Evolutionary conservation across 305 asterid species (phyloP).

Genomic region (Fraxinus velutina): DNA sequence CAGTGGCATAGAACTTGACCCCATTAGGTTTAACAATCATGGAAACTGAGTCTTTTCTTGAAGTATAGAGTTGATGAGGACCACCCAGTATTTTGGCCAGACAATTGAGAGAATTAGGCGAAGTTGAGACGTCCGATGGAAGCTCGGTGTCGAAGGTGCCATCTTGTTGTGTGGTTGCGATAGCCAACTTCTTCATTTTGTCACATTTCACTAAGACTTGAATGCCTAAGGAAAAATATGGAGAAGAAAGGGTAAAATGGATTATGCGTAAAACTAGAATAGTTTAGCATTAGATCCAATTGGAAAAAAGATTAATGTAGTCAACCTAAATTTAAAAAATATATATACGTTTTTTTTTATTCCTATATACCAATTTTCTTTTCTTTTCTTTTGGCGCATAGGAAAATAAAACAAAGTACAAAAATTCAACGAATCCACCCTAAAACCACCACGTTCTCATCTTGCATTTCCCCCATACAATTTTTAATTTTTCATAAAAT

Average conservation of each 20-base stretch:
- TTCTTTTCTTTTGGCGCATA: no score
- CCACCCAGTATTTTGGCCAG: conserved; percentile 78
- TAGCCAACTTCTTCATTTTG: conserved; percentile 39
- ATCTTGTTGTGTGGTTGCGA: conserved; percentile 50
- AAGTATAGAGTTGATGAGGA: conserved; percentile 44
- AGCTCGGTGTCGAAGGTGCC: conserved; percentile 53
- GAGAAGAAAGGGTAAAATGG: neutral
- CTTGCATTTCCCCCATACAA: no score
- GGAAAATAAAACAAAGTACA: no score
- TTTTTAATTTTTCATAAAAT: no score
- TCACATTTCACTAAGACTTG: conserved; percentile 64
- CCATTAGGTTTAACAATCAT: conserved; percentile 30
- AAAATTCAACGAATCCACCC: no score
- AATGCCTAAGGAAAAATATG: conserved; percentile 32
- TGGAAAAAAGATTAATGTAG: conserved; percentile 6
- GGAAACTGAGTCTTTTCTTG: conserved; percentile 28
- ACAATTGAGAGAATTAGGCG: conserved; percentile 37
- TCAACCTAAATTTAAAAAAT: conserved; percentile 14
- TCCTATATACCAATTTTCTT: neutral
- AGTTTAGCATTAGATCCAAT: conserved; percentile 9
- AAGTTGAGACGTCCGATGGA: conserved; percentile 34
- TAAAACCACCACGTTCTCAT: no score
- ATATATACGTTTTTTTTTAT: no score
- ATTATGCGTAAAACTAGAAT: neutral
- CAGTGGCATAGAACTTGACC: conserved; percentile 32